These are phyloP conservation scores for Paramecium pentaurelia DNA, from an alignment of 73 alveolate genomes.

Conservation along the genomic window DNA sequence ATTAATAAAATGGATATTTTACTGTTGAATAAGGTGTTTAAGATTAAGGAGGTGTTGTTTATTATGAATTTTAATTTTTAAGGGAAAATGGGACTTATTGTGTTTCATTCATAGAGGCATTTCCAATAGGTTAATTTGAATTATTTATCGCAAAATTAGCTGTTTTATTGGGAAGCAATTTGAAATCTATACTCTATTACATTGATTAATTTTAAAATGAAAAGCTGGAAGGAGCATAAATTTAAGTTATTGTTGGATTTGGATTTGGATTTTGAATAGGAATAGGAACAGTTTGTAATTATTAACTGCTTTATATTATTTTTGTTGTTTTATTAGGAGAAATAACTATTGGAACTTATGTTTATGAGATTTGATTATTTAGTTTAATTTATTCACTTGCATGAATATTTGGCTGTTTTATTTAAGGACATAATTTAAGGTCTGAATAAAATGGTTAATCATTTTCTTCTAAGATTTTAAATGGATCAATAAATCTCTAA, in stretches of 20 bases:
- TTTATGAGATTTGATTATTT: neutral
- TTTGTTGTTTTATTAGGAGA: neutral
- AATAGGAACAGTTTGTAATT: neutral
- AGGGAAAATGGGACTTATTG: no score
- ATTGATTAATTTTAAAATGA: neutral
- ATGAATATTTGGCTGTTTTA: neutral
- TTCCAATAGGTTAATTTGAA: neutral
- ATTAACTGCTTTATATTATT: neutral
- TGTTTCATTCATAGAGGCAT: neutral
- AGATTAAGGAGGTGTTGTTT: neutral
- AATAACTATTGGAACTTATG: neutral
- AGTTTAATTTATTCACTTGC: neutral
- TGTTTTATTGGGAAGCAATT: neutral
- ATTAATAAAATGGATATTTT: neutral
- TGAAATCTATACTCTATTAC: neutral
- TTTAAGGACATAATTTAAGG: neutral
- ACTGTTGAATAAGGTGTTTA: neutral
- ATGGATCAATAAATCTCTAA: neutral
- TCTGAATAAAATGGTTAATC: neutral
- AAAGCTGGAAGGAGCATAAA: neutral
- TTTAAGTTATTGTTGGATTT: neutral
- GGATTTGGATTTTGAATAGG: neutral
- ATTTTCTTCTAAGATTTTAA: neutral
- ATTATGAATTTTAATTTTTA: neutral
- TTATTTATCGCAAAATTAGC: neutral